Conservation (phyloP, 495 filamentous ascomycete species). For the Lasiosphaeris hirsuta region DNA sequence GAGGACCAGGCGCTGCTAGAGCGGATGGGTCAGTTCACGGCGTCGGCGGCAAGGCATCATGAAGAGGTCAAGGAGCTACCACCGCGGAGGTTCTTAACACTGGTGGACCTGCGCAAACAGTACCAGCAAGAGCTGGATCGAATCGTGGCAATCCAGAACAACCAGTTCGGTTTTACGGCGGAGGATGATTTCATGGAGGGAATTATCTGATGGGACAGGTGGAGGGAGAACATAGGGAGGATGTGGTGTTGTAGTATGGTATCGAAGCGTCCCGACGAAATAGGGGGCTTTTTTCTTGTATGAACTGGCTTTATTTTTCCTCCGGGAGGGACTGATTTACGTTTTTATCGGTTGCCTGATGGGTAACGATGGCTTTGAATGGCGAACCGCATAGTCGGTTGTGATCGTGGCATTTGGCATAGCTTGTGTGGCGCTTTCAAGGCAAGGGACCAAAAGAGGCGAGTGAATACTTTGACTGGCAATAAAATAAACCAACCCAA, state of each 20-base stretch:
- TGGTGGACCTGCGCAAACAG: slow-evolving; percentile 77
- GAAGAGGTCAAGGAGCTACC: neutral
- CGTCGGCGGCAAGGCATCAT: slow-evolving; percentile 1
- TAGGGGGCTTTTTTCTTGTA: no score
- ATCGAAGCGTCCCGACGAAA: neutral
- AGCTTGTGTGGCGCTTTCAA: no score
- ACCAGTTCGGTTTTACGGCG: slow-evolving; percentile 51
- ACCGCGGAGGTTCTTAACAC: slow-evolving; percentile 63
- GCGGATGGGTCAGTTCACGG: slow-evolving; percentile 21
- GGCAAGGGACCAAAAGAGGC: no score
- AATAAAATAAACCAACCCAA: neutral
- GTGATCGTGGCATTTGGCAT: no score
- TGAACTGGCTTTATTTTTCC: no score
- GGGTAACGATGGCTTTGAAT: neutral
- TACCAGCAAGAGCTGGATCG: slow-evolving; percentile 87
- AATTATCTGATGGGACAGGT: slow-evolving; percentile 6
- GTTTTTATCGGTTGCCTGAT: neutral
- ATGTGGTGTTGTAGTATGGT: slow-evolving; percentile 2
- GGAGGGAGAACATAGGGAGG: neutral
- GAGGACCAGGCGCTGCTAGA: slow-evolving; percentile 27
- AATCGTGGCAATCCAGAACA: slow-evolving; percentile 57
- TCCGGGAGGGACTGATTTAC: neutral
- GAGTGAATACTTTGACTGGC: neutral
- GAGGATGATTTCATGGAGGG: slow-evolving; percentile 52
- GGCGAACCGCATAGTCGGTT: no score